phyloP scores from a whole-genome alignment of 2,329 filamentous ascomycete species.

The Diplocarpon mali region DNA sequence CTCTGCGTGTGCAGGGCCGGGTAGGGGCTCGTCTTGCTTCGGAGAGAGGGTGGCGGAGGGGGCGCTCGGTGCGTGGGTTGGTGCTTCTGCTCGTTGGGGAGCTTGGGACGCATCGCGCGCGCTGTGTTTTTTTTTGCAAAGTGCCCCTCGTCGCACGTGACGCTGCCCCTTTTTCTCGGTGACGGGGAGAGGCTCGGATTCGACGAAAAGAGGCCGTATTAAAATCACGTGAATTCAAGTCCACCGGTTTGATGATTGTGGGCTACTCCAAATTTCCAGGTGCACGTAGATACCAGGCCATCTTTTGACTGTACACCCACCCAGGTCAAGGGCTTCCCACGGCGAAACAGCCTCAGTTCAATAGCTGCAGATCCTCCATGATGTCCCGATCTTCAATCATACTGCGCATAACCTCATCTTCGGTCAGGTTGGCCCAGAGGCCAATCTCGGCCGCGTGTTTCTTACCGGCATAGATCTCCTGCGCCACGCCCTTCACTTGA shows the following conservation, averaged over 20 bases:
- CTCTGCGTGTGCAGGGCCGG: too few species aligned
- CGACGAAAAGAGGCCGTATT: too few species aligned
- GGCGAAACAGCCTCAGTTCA: slow-evolving; percentile 6
- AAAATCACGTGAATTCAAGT: not conserved
- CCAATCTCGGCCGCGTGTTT: slow-evolving; percentile 23
- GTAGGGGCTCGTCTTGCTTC: not conserved
- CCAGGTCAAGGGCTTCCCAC: too few species aligned
- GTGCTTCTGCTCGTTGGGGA: too few species aligned
- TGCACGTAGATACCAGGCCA: too few species aligned
- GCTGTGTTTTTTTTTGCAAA: too few species aligned
- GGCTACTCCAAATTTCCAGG: not conserved
- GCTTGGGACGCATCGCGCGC: too few species aligned
- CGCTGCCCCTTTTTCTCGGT: too few species aligned
- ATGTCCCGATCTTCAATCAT: slow-evolving; percentile 26
- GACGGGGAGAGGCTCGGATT: too few species aligned
- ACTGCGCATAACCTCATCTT: slow-evolving; percentile 25
- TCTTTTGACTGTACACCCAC: too few species aligned
- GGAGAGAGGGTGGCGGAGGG: not conserved
- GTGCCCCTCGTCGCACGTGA: too few species aligned
- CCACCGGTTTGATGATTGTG: not conserved
- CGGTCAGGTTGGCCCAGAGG: slow-evolving; percentile 20
- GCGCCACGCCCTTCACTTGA: slow-evolving; percentile 69
- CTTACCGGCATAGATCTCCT: slow-evolving; percentile 46
- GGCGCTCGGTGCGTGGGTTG: too few species aligned
- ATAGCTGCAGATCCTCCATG: slow-evolving; percentile 25